Percentiles rank a stretch among this genome's conserved stretches.
These are phyloP conservation scores for Isoetes taiwanensis DNA, from an alignment of 75 land plant species.

Conservation along the genomic window DNA sequence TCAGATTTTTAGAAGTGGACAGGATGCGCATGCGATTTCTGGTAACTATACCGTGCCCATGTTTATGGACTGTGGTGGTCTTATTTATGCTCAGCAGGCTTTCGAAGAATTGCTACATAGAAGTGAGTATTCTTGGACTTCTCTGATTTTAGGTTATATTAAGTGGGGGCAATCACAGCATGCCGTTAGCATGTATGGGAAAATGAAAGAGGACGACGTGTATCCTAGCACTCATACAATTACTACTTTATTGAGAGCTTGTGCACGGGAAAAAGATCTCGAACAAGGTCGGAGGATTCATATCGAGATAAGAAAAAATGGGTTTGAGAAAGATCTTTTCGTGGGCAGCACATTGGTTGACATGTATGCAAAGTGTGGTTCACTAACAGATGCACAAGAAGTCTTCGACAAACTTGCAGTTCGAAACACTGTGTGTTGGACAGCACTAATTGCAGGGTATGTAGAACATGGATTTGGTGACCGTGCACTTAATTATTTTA, in stretches of 20 bases:
- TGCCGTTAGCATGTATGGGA: too few relatives aligned
- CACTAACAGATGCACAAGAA: constrained; percentile 16
- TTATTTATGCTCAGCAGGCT: too few relatives aligned
- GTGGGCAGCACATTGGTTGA: constrained; percentile 36
- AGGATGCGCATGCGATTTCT: too few relatives aligned
- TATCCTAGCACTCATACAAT: constrained; percentile 13
- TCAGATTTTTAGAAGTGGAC: too few relatives aligned
- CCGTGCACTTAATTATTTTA: background rate
- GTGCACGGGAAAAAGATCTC: constrained; percentile 14
- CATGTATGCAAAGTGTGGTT: constrained; percentile 26
- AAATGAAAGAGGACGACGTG: too few relatives aligned
- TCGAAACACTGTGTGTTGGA: background rate
- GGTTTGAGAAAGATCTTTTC: constrained; percentile 18
- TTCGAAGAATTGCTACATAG: too few relatives aligned
- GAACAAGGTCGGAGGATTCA: constrained; percentile 33
- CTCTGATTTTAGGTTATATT: too few relatives aligned
- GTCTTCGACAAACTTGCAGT: background rate
- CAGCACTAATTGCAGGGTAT: background rate
- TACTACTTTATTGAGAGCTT: constrained; percentile 9
- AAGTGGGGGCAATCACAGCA: too few relatives aligned
- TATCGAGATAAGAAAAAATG: constrained; percentile 14
- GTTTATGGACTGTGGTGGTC: too few relatives aligned
- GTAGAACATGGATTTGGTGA: constrained; percentile 9
- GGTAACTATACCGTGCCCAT: too few relatives aligned
- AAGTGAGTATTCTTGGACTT: too few relatives aligned